Percentiles rank a stretch among this genome's conserved stretches.
Conservation (phyloP, 2,329 filamentous ascomycete genomes). For the Sporothrix phasma region DNA sequence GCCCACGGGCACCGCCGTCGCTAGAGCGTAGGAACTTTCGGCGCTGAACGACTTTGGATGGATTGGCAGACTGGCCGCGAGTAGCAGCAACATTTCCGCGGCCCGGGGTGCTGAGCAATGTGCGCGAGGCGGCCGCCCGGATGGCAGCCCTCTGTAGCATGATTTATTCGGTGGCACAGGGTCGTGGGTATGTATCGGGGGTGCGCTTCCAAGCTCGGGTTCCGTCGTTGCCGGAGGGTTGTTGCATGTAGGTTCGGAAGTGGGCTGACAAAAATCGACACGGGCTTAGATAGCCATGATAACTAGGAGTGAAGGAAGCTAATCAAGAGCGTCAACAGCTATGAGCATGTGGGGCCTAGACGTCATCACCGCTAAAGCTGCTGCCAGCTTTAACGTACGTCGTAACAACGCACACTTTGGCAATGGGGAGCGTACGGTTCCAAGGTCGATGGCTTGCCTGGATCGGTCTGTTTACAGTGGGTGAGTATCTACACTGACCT, state of each 20-base stretch:
- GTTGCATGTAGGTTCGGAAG: neutral
- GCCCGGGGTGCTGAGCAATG: slow-evolving; percentile 19
- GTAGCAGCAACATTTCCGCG: slow-evolving; percentile 16
- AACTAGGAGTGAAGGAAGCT: neutral
- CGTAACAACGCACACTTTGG: too few species aligned
- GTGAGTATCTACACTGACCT: too few species aligned
- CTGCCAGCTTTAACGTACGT: too few species aligned
- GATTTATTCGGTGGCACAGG: neutral
- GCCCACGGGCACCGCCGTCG: slow-evolving; percentile 16
- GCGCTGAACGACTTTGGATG: slow-evolving; percentile 16
- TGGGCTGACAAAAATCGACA: slow-evolving; percentile 5
- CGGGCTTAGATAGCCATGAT: neutral
- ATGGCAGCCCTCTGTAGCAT: slow-evolving; percentile 6
- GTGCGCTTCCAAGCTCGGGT: neutral
- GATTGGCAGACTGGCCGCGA: neutral
- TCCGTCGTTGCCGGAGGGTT: neutral
- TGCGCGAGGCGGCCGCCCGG: slow-evolving; percentile 15
- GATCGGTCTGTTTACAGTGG: too few species aligned
- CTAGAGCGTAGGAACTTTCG: slow-evolving; percentile 29
- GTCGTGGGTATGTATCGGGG: neutral
- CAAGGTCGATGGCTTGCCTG: too few species aligned
- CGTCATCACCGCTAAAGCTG: too few species aligned
- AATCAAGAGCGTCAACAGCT: neutral
- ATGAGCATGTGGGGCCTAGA: neutral
- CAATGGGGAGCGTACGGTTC: neutral